Conservation (phyloP, 148 eudicot genomes). For the Rhododendron henanense region DNA sequence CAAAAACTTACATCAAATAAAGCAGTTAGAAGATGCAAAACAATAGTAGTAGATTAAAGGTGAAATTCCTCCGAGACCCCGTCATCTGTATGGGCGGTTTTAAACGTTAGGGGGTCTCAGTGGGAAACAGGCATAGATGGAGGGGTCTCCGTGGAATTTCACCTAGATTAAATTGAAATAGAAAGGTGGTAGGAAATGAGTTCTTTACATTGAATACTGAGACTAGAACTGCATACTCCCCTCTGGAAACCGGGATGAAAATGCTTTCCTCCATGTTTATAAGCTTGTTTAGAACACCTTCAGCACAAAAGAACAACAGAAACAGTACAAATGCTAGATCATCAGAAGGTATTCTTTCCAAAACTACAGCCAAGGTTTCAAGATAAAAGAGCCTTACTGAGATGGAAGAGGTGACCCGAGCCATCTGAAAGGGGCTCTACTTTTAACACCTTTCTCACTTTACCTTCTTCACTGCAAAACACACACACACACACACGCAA, state of each 20-base stretch:
- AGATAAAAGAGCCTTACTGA: slow-evolving; percentile 46
- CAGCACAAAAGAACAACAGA: slow-evolving; percentile 7
- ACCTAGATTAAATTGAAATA: not conserved
- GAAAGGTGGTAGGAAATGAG: not conserved
- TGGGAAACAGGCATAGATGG: not conserved
- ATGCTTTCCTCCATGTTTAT: slow-evolving; percentile 77
- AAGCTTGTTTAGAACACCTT: slow-evolving; percentile 91
- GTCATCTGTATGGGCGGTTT: not conserved
- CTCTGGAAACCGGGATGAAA: slow-evolving; percentile 80
- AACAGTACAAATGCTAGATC: slow-evolving; percentile 7
- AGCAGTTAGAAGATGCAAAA: not conserved
- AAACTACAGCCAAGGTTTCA: not conserved
- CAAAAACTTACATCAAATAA: not conserved
- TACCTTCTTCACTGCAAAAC: slow-evolving; percentile 85
- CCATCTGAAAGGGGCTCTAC: slow-evolving; percentile 98
- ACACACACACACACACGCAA: not conserved
- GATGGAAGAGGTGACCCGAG: slow-evolving; percentile 90
- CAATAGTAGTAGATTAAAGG: not conserved
- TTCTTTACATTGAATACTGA: slow-evolving; percentile 76
- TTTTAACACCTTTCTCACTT: slow-evolving; percentile 89
- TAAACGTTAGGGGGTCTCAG: not conserved
- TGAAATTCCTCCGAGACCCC: too few species aligned
- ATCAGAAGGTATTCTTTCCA: not conserved
- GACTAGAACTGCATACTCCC: slow-evolving; percentile 73
- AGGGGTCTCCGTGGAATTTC: not conserved